Percentiles rank a stretch among this genome's conserved stretches.
phyloP scores from a whole-genome alignment of 2,329 filamentous ascomycete species.

The Neopestalotiopsis sp. region DNA sequence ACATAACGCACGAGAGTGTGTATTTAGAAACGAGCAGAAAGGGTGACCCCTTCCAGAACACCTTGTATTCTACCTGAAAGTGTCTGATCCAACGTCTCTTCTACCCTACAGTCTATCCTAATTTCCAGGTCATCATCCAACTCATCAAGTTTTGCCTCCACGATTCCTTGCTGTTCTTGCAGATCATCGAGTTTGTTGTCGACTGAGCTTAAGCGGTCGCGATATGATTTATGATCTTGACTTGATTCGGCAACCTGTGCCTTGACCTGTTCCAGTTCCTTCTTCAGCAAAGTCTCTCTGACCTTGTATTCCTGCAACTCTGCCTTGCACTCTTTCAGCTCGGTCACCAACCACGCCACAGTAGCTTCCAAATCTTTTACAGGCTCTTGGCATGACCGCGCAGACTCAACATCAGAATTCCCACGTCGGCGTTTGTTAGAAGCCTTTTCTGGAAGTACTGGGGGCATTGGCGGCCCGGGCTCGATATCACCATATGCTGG shows the following conservation, averaged over 20 bases:
- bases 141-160: constrained; percentile 9
- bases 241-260: neutral
- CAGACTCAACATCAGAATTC: neutral
- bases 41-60: constrained; percentile 6
- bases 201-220: neutral
- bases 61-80: constrained; percentile 9
- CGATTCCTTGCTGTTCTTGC: neutral
- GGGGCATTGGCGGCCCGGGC: constrained; percentile 13
- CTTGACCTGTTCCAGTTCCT: neutral
- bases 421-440: constrained; percentile 14
- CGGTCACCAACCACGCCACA: constrained; percentile 3
- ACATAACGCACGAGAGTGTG: neutral
- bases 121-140: constrained; percentile 11
- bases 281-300: neutral
- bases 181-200: neutral
- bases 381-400: neutral
- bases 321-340: neutral
- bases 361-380: constrained; percentile 1
- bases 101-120: constrained; percentile 10
- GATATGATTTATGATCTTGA: no score
- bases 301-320: neutral
- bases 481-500: constrained; percentile 10
- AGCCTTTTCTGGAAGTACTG: constrained; percentile 4
- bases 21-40: constrained; percentile 15
- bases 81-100: constrained; percentile 7